These are phyloP conservation scores for Cochliopodium minus DNA, from an alignment of 208 protist genomes.

Conservation along the genomic window DNA sequence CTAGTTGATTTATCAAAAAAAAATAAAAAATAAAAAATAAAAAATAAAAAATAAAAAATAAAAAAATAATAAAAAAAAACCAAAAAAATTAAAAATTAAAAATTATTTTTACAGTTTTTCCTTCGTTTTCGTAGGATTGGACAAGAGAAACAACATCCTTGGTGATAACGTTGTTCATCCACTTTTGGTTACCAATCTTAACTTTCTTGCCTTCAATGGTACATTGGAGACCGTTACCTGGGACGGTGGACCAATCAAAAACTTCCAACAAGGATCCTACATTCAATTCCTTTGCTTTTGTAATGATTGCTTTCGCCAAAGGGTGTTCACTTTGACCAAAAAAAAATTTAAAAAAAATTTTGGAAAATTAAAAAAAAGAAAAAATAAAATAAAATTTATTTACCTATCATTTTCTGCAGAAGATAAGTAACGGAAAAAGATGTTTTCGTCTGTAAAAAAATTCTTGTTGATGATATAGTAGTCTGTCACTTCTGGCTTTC, in stretches of 20 bases:
- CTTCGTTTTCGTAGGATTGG: neutral
- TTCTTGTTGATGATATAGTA: constrained; percentile 2
- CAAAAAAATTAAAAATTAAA: too few relatives aligned
- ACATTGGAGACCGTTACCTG: constrained; percentile 23
- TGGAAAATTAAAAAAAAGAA: too few relatives aligned
- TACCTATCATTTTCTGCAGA: neutral
- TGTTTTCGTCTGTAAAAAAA: constrained; percentile 6
- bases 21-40: too few relatives aligned
- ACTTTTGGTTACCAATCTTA: constrained; percentile 12
- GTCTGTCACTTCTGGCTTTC: constrained; percentile 53
- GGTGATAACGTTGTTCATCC: neutral
- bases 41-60: too few relatives aligned
- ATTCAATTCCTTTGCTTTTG: constrained; percentile 14
- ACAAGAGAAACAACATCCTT: neutral
- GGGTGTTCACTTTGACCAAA: constrained; percentile 58
- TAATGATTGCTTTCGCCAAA: constrained; percentile 52
- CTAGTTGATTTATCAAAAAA: too few relatives aligned
- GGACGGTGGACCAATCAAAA: constrained; percentile 19
- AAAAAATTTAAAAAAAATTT: too few relatives aligned
- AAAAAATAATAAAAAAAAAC: too few relatives aligned
- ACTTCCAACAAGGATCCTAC: neutral
- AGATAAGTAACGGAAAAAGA: constrained; percentile 1
- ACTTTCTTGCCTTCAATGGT: neutral
- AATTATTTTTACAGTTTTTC: too few relatives aligned
- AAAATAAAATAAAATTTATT: constrained; percentile 16